Conservation (phyloP, 2,329 filamentous ascomycete genomes). For the Clonostachys rhizophaga region DNA sequence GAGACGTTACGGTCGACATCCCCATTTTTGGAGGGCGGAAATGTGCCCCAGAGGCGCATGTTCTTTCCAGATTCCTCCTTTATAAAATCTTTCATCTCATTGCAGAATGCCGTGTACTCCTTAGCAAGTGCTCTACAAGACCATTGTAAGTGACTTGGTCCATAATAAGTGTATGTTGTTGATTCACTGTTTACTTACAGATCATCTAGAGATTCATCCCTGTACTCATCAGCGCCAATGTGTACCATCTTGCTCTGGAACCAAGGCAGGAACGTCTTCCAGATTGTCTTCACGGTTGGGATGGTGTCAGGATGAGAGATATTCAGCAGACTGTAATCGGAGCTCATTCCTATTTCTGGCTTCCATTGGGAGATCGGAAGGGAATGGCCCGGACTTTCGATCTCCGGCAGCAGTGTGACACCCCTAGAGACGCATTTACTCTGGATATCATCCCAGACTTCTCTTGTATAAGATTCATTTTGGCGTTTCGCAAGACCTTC, state of each 20-base stretch:
- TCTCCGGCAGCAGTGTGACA: slow-evolving; percentile 54
- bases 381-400: slow-evolving; percentile 54
- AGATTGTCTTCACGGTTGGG: slow-evolving; percentile 43
- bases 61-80: slow-evolving; percentile 34
- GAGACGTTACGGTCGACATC: slow-evolving; percentile 10
- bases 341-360: slow-evolving; percentile 42
- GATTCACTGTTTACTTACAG: no score
- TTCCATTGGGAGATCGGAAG: slow-evolving; percentile 55
- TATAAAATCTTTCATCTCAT: slow-evolving; percentile 36
- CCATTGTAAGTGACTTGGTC: no score
- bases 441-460: slow-evolving; percentile 48
- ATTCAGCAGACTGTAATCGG: slow-evolving; percentile 40
- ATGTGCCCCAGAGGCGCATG: slow-evolving; percentile 49
- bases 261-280: slow-evolving; percentile 49
- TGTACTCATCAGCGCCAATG: slow-evolving; percentile 52
- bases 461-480: slow-evolving; percentile 50
- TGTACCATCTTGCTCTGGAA: slow-evolving; percentile 49
- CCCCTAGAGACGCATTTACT: slow-evolving; percentile 45
- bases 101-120: slow-evolving; percentile 42
- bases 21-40: slow-evolving; percentile 12
- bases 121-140: slow-evolving; percentile 20
- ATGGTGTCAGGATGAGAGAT: slow-evolving; percentile 42
- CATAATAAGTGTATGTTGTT: no score
- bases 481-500: slow-evolving; percentile 40
- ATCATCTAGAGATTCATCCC: slow-evolving; percentile 10